A percentile compares a stretch with the other conserved stretches of the same genome.
phyloP scores from a whole-genome alignment of 2,329 filamentous ascomycete species.

The Penicillium sp. region DNA sequence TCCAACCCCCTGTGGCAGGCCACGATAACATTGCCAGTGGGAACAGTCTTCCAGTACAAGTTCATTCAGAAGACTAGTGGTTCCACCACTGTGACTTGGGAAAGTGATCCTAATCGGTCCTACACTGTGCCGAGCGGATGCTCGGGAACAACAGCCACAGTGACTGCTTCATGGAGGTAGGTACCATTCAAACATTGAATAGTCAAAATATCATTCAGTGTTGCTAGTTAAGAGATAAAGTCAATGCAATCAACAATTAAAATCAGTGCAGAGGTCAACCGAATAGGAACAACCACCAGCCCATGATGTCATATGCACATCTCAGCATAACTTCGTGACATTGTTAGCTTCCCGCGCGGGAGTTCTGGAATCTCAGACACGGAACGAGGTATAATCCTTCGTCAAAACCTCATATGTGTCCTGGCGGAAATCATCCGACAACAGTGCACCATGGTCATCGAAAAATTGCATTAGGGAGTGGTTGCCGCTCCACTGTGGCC shows the following conservation, averaged over 20 bases:
- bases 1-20: conserved; percentile 63
- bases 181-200: not conserved
- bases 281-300: too few species aligned
- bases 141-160: conserved; percentile 31
- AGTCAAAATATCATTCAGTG: too few species aligned
- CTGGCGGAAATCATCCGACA: conserved; percentile 53
- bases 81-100: conserved; percentile 57
- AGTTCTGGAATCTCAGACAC: conserved; percentile 20
- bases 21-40: conserved; percentile 57
- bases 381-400: conserved; percentile 22
- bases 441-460: conserved; percentile 36
- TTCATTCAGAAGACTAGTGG: conserved; percentile 62
- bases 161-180: conserved; percentile 43
- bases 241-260: too few species aligned
- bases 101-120: conserved; percentile 55
- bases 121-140: conserved; percentile 45
- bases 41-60: conserved; percentile 65
- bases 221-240: too few species aligned
- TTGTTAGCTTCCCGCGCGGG: too few species aligned
- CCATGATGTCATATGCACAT: not conserved
- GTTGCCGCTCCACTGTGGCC: conserved; percentile 56
- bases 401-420: conserved; percentile 47
- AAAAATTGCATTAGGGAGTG: conserved; percentile 56
- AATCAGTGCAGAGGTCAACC: too few species aligned
- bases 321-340: too few species aligned